Base-by-base conservation (phyloP, 345 rosid genomes). In the Arabidopsis suecica region DNA sequence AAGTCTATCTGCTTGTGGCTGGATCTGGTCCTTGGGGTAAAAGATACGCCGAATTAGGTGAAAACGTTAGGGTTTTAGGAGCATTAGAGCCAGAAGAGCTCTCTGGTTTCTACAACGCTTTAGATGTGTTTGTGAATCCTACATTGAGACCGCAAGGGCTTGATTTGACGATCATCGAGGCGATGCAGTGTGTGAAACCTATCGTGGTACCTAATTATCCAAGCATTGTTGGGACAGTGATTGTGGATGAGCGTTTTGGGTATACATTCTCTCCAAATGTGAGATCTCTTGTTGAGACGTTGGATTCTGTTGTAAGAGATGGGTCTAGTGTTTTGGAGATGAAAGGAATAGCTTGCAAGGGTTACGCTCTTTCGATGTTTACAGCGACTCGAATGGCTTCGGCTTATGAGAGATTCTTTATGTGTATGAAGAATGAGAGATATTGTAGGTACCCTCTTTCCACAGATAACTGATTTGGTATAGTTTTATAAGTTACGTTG, bases 11-110 rank as follows among this genome's bases (percentile, higher is more conserved):
- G 3, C 78, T 92, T 7, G 93, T 92, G 6, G 91, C 89, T 16
- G 97, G 92, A 9, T 81, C 91, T 25, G 97, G 96, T 41, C 96
- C 91, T 13, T 87, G 96, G 93, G 88, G 82, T 0, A 79, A 75
- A 74, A 84, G 90, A 61, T 88, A 88, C 41, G 69, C 79, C 4
- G 87, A 88, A 14, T 64, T 86, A 56, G 96, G 96, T 13, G 48
- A 68, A 18, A 79, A 79, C 32, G 94, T 88, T 50, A 86, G 71
- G 77, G 85, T 86, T 18, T 62, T 88, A 25, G 97, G 96, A 0
- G 78, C 85, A 1, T 61, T 89, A 42, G 88, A 82, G 5, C 80
- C 91, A 7, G 74, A 77, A 3, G 76, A 84, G 59, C 87, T 89
- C 4, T 85, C 88, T 3, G 83, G 81, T 45, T 87, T 89, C 75